Evolutionary conservation across 2,329 filamentous ascomycete genomes (phyloP), one percentile per base, ranked within the genome.

Genomic region (Xenosphaeropsis pyriputrescens): DNA sequence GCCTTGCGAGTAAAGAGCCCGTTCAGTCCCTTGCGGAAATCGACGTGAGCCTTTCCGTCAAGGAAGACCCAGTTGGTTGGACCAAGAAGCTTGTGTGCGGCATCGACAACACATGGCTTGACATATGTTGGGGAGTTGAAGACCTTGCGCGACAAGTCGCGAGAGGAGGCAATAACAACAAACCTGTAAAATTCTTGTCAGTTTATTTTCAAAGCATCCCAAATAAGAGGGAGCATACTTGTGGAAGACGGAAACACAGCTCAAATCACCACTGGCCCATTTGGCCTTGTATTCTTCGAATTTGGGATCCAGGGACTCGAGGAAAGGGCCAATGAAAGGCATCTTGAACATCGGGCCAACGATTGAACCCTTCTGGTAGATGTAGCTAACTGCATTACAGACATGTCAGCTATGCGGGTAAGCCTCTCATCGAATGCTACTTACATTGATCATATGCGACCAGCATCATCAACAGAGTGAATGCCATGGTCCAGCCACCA

Each of bases 221-320:
- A 6, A 26, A 26, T 6, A 26, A 26, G 8, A 26, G 22, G 22
- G 7, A 18, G 47, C 76, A 50, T 73, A 93, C 85, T 96, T 98
- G 75, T 98, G 91, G 67, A 98, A 98, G 52, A 98, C 86, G 2
- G 88, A 95, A 44, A 98, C 91, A 56, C 91, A 98, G 68, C 88
- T 95, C 50, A 98, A 68, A 35, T 84, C 79, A 34, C 84, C 91
- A 54, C 85, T 93, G 51, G 71, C 60, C 91, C 91, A 98, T 69
- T 96, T 95, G 43, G 71, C 79, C 58, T 88, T 72, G 65, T 98
- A 98, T 53, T 88, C 75, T 43, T 80, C 76, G 57, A 95, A 96
- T 54, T 89, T 85, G 41, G 91, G 91, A 59, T 93, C 79, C 51
- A 96, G 68, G 18, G 86, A 94, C 55, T 95, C 68, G 40, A 96